phyloP scores from a whole-genome alignment of 768 basidiomycete genomes.

The Mycena sanguinolenta region DNA sequence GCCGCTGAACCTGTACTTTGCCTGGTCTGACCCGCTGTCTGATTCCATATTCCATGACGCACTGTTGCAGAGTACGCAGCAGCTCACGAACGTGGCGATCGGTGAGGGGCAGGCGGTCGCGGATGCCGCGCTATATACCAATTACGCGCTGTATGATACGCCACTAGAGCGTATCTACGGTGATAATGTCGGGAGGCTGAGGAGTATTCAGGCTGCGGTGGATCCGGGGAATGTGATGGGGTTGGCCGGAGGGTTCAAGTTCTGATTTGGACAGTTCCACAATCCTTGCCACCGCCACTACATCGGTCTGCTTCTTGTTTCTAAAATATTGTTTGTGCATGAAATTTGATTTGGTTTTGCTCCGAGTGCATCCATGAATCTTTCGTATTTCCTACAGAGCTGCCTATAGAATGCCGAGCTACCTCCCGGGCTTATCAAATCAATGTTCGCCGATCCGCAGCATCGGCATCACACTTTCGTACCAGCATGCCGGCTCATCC shows the following conservation, averaged over 20 bases:
- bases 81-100: conserved; percentile 39
- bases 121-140: conserved; percentile 55
- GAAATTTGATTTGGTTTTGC: no score
- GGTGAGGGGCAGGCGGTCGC: conserved; percentile 46
- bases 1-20: conserved; percentile 46
- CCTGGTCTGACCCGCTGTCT: conserved; percentile 37
- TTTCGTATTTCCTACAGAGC: no score
- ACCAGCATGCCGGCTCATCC: no score
- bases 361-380: no score
- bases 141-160: conserved; percentile 60
- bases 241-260: conserved; percentile 63
- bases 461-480: no score
- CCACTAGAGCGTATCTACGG: conserved; percentile 57
- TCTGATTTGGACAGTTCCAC: conserved; percentile 47
- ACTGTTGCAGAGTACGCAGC: conserved; percentile 45
- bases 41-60: conserved; percentile 46
- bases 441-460: no score
- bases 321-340: no score
- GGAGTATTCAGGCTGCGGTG: conserved; percentile 47
- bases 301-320: no score
- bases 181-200: conserved; percentile 48
- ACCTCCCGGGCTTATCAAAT: no score
- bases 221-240: conserved; percentile 63
- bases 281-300: no score
- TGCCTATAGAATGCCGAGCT: no score